Evolutionary conservation across 176 grass and related monocot genomes (phyloP), one percentile per base, ranked within the genome.

Genomic region (Saccharum officinarum): DNA sequence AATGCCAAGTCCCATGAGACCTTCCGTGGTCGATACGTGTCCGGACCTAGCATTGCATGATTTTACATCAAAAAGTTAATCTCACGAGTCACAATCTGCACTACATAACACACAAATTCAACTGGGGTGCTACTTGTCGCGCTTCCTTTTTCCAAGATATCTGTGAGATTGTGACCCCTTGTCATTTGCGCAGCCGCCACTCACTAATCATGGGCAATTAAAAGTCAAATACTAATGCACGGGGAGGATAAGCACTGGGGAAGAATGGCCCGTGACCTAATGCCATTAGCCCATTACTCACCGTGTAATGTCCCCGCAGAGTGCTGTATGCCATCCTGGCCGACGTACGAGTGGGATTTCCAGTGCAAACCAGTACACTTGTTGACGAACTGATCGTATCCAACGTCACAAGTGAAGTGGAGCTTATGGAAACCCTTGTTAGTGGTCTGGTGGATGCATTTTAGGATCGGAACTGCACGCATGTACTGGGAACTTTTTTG

Each of bases 251-350:
- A 81, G 78, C 78, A 87, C 78, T 68, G 38, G 8, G 14, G 71
- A 87, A 87, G 71, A 87, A 87, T 87, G 85, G 78, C 13, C 8
- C 44, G 12, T 76, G 78, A 76, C 85, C 85, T 87, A 82, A 76
- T 76, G 33, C 70, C 85, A 87, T 55, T 20, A 55, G 17, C 46
- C 49, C 49, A 52, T 81, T 68, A 75, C 45, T 73, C 67, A 28
- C 15, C 39, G 17, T 73, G 61, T 14, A 63, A 36, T 49, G 36
- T 47, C 17, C 11, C 45, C 20, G 16, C 55, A 23, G 20, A 55
- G 30, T 80, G 78, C 3, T 40, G 34, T 57, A 34, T 34, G 22
- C 20, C 11, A 34, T 31, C 57, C 39, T n/a, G 37, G 23, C n/a
- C 6, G 60, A 25, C 20, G 49, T 52, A 60, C 57, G 12, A 55